Percentiles rank a stretch among this genome's conserved stretches.
Evolutionary conservation across 2,329 filamentous ascomycete genomes (phyloP).

Genomic region (Rutstroemia sp.): DNA sequence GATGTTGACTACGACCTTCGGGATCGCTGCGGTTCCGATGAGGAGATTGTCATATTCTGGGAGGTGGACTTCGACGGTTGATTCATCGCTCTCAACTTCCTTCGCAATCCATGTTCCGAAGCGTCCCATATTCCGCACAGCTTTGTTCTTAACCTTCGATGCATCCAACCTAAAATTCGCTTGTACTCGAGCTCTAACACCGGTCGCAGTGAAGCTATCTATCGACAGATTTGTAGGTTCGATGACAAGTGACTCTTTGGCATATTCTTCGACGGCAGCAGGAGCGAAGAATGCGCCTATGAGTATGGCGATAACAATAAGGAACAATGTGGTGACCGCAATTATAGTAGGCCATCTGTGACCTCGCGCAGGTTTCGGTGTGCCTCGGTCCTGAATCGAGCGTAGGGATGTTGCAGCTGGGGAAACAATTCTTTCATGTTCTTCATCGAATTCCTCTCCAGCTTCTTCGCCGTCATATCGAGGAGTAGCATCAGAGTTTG

Average conservation of each 20-base stretch:
- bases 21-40: conserved; percentile 69
- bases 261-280: conserved; percentile 75
- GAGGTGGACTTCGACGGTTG: conserved; percentile 68
- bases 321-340: conserved; percentile 59
- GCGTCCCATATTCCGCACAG: conserved; percentile 67
- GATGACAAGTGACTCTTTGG: conserved; percentile 72
- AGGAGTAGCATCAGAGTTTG: conserved; percentile 22
- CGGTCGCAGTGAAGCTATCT: conserved; percentile 72
- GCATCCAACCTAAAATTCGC: conserved; percentile 78
- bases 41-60: conserved; percentile 75
- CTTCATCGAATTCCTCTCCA: conserved; percentile 19
- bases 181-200: conserved; percentile 72
- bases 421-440: conserved; percentile 20
- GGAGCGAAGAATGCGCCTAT: conserved; percentile 75
- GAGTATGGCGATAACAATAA: conserved; percentile 60
- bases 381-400: conserved; percentile 27
- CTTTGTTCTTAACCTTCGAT: conserved; percentile 60
- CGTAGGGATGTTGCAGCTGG: conserved; percentile 31
- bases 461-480: conserved; percentile 27
- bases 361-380: conserved; percentile 29
- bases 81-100: conserved; percentile 66
- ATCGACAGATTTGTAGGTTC: conserved; percentile 79
- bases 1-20: conserved; percentile 67
- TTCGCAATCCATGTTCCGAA: conserved; percentile 74
- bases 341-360: conserved; percentile 71